Evolutionary conservation across 805 yeast species (phyloP).

Genomic region (Ogataea trehalophila): DNA sequence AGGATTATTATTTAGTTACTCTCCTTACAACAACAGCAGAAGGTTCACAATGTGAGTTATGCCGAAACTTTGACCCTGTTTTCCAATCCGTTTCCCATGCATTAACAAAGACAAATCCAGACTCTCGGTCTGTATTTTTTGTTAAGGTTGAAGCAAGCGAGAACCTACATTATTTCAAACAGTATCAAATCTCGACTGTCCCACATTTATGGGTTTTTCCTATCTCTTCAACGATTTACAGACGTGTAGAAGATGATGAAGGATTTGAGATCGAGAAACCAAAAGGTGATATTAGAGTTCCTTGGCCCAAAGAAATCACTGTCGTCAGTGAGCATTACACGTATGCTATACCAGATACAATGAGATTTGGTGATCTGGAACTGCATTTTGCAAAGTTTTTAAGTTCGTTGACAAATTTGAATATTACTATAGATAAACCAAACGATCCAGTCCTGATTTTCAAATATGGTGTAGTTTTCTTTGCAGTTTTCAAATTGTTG

Average conservation of each 20-base stretch:
- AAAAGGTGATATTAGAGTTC: constrained; percentile 13
- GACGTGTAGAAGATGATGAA: constrained; percentile 16
- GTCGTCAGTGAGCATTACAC: constrained; percentile 24
- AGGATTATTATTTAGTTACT: constrained; percentile 48
- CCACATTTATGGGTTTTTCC: constrained; percentile 72
- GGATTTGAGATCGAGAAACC: constrained; percentile 15
- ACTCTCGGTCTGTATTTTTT: constrained; percentile 39
- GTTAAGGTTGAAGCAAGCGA: constrained; percentile 45
- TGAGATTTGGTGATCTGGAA: constrained; percentile 32
- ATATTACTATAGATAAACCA: constrained; percentile 38
- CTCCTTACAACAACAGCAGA: constrained; percentile 47
- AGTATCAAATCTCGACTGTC: constrained; percentile 42
- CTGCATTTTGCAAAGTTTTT: constrained; percentile 51
- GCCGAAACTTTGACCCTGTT: constrained; percentile 40
- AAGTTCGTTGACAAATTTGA: constrained; percentile 39
- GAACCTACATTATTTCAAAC: constrained; percentile 38
- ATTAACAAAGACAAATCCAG: constrained; percentile 40
- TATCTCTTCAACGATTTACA: constrained; percentile 10
- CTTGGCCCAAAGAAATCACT: constrained; percentile 11
- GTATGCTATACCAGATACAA: constrained; percentile 19
- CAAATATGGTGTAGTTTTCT: constrained; percentile 41
- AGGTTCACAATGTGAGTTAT: constrained; percentile 42
- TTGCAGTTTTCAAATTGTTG: constrained; percentile 39
- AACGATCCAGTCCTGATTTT: constrained; percentile 40
- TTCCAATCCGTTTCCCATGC: constrained; percentile 38